Percentiles rank a stretch among this genome's conserved stretches.
Evolutionary conservation across 345 rosid genomes (phyloP).

Genomic region (Citrus inodora): DNA sequence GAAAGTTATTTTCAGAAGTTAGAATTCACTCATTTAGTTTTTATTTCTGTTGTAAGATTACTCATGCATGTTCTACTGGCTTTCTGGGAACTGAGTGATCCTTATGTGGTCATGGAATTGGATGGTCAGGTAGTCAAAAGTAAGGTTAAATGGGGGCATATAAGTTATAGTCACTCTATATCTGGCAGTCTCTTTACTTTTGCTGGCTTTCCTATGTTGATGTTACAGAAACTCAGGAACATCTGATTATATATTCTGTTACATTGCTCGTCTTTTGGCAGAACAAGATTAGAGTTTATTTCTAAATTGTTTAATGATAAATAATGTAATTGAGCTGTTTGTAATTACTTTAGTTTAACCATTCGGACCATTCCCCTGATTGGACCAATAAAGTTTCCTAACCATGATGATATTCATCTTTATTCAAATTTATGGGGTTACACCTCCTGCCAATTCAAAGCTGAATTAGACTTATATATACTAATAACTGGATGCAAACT

Average conservation of each 20-base stretch:
- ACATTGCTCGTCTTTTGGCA: not conserved
- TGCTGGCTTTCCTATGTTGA: not conserved
- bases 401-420: not conserved
- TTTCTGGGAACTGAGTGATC: constrained; percentile 84
- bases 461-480: not conserved
- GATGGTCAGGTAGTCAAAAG: constrained; percentile 90
- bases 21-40: not conserved
- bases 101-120: constrained; percentile 77
- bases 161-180: constrained; percentile 12
- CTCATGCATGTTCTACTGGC: constrained; percentile 3
- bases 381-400: not conserved
- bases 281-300: constrained; percentile 7
- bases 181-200: not conserved
- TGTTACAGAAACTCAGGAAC: constrained; percentile 8
- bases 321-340: not conserved
- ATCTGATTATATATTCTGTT: not conserved
- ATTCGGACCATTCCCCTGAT: not conserved
- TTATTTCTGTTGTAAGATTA: not conserved
- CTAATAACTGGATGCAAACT: constrained; percentile 46
- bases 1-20: not conserved
- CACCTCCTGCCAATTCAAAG: not conserved
- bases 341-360: not conserved
- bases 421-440: not conserved
- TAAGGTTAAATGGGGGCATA: constrained; percentile 68
- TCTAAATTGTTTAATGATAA: not conserved